Evolutionary conservation across 2,329 filamentous ascomycete species (phyloP).

Genomic region (Allantophomopsis lycopodina): DNA sequence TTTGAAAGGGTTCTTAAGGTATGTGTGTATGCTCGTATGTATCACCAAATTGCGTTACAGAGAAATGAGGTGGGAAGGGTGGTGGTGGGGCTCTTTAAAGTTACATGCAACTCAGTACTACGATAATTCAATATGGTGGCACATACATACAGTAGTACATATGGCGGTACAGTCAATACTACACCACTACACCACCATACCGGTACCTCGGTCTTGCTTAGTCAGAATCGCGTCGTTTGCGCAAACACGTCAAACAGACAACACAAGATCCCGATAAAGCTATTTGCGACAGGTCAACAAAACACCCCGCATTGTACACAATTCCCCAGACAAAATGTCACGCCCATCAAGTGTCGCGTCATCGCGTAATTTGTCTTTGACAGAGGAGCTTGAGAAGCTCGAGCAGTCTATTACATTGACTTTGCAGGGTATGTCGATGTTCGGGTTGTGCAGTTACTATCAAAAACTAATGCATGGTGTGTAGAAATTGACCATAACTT

Average conservation of each 20-base stretch:
- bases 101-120: no score
- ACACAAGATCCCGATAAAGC: not conserved
- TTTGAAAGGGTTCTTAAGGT: no score
- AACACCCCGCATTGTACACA: not conserved
- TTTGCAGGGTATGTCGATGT: slow-evolving; percentile 49
- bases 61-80: no score
- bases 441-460: no score
- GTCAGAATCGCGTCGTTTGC: not conserved
- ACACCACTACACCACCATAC: no score
- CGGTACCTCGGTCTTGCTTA: not conserved
- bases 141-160: no score
- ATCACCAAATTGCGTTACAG: no score
- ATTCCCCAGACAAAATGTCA: slow-evolving; percentile 12
- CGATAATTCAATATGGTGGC: no score
- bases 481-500: slow-evolving; percentile 98
- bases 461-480: slow-evolving; percentile 18
- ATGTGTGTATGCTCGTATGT: no score
- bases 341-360: slow-evolving; percentile 20
- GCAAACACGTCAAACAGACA: not conserved
- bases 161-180: no score
- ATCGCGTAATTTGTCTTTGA: slow-evolving; percentile 55
- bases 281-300: slow-evolving; percentile 1
- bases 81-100: no score
- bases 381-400: slow-evolving; percentile 88
- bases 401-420: slow-evolving; percentile 96